A percentile compares a stretch with the other conserved stretches of the same genome.
Evolutionary conservation across 148 eudicot genomes (phyloP).

Genomic region (Rhododendron ovatum): DNA sequence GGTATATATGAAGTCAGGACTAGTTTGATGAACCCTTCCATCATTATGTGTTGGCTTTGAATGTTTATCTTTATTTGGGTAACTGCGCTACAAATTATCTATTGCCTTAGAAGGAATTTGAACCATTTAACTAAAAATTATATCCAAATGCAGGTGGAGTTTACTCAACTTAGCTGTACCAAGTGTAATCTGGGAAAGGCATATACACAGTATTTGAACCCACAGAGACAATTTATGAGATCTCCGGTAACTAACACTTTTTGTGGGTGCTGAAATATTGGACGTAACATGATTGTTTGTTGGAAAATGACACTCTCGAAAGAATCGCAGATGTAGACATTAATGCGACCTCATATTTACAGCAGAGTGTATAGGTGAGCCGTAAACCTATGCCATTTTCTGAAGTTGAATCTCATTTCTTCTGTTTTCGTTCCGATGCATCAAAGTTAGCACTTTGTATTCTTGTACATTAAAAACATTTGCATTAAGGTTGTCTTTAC

Average conservation of each 20-base stretch:
- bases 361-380: constrained; percentile 5
- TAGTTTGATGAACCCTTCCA: not conserved
- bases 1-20: not conserved
- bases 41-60: not conserved
- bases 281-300: not conserved
- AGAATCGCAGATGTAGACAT: constrained; percentile 5
- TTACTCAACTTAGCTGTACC: constrained; percentile 1
- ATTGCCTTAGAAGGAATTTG: not conserved
- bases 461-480: not conserved
- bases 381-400: not conserved
- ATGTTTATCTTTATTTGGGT: not conserved
- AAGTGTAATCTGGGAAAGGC: not conserved
- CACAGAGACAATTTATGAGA: not conserved
- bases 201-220: not conserved
- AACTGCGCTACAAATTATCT: not conserved
- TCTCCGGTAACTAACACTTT: not conserved
- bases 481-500: not conserved
- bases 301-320: not conserved
- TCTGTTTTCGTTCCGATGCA: not conserved
- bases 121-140: not conserved
- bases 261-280: not conserved
- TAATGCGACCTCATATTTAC: not conserved
- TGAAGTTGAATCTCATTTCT: not conserved
- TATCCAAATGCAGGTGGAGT: constrained; percentile 3
- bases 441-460: not conserved